Percentiles rank a stretch among this genome's conserved stretches.
Evolutionary conservation across 768 basidiomycete genomes (phyloP).

Genomic region (Steccherinum ochraceum): DNA sequence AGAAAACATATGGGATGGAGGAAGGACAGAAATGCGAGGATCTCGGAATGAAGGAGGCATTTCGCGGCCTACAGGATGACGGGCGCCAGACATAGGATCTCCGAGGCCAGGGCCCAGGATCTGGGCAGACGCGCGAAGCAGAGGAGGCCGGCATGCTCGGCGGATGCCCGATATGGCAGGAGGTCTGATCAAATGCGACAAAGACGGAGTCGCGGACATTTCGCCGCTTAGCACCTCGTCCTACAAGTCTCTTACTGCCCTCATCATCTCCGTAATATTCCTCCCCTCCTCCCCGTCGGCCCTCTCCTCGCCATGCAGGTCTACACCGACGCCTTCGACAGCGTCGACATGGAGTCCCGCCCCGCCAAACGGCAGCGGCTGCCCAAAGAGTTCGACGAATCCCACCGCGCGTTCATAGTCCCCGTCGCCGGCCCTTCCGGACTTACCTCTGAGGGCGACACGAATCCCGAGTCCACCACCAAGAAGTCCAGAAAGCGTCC

Average conservation of each 20-base stretch:
- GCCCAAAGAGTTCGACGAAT: conserved; percentile 13
- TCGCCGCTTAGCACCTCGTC: not conserved
- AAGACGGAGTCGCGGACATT: not conserved
- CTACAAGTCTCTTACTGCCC: conserved; percentile 2
- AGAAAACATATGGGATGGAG: too few species aligned
- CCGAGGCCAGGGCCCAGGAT: too few species aligned
- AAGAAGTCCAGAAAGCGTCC: conserved; percentile 33
- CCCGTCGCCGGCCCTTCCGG: conserved; percentile 16
- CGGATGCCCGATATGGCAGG: too few species aligned
- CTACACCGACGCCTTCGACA: conserved; percentile 8
- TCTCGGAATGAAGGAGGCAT: too few species aligned
- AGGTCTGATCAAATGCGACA: not conserved
- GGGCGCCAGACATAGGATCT: too few species aligned
- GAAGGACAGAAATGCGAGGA: too few species aligned
- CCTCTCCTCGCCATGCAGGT: conserved; percentile 2
- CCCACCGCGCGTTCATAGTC: conserved; percentile 10
- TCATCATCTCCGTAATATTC: conserved; percentile 8
- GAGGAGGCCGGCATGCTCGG: too few species aligned
- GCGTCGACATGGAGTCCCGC: conserved; percentile 11
- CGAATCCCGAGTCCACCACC: conserved; percentile 13
- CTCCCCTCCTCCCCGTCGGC: conserved; percentile 9
- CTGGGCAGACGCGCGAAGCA: too few species aligned
- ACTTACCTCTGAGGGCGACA: conserved; percentile 16
- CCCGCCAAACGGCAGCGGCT: conserved; percentile 18
- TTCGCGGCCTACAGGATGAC: too few species aligned